Evolutionary conservation across 2,329 filamentous ascomycete species (phyloP), one percentile per base, ranked within the genome.

Genomic region (Aureobasidium sp.): DNA sequence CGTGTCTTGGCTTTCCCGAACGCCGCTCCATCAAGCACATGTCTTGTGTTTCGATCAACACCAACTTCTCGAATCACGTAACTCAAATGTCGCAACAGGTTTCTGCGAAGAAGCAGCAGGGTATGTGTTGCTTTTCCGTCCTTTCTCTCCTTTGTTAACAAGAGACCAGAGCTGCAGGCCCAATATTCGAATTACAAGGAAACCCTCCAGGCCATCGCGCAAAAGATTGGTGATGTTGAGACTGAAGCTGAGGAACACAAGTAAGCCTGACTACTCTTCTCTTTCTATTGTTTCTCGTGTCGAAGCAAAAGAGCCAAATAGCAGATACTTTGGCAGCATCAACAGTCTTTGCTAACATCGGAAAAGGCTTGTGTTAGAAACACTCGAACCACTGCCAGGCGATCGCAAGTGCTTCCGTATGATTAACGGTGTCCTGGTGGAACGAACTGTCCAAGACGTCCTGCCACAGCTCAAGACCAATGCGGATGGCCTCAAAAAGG

Each of bases 231-330:
- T 44, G 92, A 97, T 72, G 92, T 99, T 62, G 94, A 99, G 78
- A 91, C 96, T 74, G 94, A 97, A 75, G 87, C 90, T 22, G 94
- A 99, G 76, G 94, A 99, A 75, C 94, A 99, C 81, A 97, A 96
- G 94, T 97, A 78, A 74, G 76, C 64, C 20, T 56, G 20, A 22
- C 37, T 7, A 25, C 20, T 39, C 20, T 14, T 27, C 12, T 11
- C 8, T 5, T 29, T n/a, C 25, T 29, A 7, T 2, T 29, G 6
- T 48, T n/a, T 48, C 15, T 25, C 22, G 22, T 25, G 22, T 25
- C 22, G 22, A 25, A 25, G 22, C 22, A 25, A 25, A 25, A 25
- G 22, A 25, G 22, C 22, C 22, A 25, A 25, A 25, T 25, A 25
- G 3, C 22, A 25, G 22, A 25, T 25, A 25, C 22, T 25, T 25